Evolutionary conservation across 2,329 filamentous ascomycete genomes (phyloP).

Genomic region (Thyridium curvatum): DNA sequence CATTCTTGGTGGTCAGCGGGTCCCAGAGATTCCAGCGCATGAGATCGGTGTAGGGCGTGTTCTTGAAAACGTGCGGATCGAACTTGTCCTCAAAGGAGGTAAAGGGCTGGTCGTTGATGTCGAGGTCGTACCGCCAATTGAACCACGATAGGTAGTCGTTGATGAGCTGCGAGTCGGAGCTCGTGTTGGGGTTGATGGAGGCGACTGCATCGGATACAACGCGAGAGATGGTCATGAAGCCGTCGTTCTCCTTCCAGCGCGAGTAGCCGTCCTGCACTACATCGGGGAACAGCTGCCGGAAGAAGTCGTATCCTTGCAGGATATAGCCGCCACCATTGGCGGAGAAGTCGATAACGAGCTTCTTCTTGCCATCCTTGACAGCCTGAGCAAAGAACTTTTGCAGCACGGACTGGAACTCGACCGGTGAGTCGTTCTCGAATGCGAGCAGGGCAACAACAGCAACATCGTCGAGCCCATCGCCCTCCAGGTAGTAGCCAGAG

Average conservation of each 20-base stretch:
- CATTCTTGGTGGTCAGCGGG: conserved; percentile 31
- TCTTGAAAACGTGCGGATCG: conserved; percentile 29
- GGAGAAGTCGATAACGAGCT: conserved; percentile 53
- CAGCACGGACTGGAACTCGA: conserved; percentile 26
- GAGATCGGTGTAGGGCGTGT: conserved; percentile 47
- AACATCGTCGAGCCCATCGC: conserved; percentile 20
- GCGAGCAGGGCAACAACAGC: conserved; percentile 22
- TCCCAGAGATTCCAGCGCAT: conserved; percentile 46
- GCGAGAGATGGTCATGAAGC: conserved; percentile 36
- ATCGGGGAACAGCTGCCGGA: conserved; percentile 46
- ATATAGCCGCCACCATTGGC: conserved; percentile 54
- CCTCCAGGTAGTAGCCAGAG: conserved; percentile 26
- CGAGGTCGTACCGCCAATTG: conserved; percentile 44
- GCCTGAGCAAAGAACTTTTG: conserved; percentile 27
- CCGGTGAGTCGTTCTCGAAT: conserved; percentile 14
- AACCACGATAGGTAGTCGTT: conserved; percentile 42
- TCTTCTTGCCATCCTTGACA: conserved; percentile 44
- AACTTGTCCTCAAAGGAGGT: conserved; percentile 40
- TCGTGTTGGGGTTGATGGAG: conserved; percentile 38
- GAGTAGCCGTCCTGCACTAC: conserved; percentile 35
- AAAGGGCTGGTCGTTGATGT: conserved; percentile 41
- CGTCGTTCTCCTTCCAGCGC: conserved; percentile 31
- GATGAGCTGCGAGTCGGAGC: conserved; percentile 22
- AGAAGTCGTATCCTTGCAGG: conserved; percentile 55
- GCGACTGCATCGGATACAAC: conserved; percentile 35